Evolutionary conservation across 306 rosid genomes (phyloP).

Genomic region (Oemleria cerasiformis): DNA sequence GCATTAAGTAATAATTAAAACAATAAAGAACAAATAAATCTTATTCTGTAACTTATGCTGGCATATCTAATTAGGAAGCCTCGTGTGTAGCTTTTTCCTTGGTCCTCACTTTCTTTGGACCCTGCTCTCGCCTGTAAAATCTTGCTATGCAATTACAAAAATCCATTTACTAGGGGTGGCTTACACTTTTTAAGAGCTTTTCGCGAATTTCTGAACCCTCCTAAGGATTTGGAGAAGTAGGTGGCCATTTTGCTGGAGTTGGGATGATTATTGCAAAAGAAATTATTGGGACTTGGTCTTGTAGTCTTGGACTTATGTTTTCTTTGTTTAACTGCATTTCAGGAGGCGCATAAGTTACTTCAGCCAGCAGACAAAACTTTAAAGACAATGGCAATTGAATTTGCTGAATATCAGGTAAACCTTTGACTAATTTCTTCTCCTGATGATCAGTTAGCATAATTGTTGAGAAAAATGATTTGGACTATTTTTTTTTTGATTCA

Average conservation of each 20-base stretch:
- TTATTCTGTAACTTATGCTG: background rate
- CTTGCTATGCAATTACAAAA: background rate
- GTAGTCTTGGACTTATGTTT: constrained; percentile 1
- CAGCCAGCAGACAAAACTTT: constrained; percentile 86
- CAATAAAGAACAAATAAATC: background rate
- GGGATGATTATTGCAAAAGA: background rate
- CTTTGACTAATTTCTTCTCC: constrained; percentile 17
- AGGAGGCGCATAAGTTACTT: constrained; percentile 97
- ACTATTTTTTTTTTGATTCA: constrained; percentile 22
- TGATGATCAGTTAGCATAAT: constrained; percentile 15
- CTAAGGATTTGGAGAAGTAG: background rate
- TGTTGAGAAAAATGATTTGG: constrained; percentile 17
- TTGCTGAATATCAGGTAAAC: constrained; percentile 89
- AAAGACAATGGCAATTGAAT: constrained; percentile 85
- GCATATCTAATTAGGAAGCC: background rate
- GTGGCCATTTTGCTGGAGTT: background rate
- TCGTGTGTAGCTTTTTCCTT: background rate
- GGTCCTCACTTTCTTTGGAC: background rate
- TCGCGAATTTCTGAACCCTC: background rate
- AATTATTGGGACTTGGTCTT: background rate
- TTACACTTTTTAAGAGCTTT: background rate
- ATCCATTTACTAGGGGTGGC: background rate
- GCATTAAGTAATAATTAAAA: too few species aligned
- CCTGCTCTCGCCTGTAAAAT: background rate
- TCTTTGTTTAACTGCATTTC: constrained; percentile 19